phyloP scores from a whole-genome alignment of 257 asterid genomes.

The Thymus mandschuricus region DNA sequence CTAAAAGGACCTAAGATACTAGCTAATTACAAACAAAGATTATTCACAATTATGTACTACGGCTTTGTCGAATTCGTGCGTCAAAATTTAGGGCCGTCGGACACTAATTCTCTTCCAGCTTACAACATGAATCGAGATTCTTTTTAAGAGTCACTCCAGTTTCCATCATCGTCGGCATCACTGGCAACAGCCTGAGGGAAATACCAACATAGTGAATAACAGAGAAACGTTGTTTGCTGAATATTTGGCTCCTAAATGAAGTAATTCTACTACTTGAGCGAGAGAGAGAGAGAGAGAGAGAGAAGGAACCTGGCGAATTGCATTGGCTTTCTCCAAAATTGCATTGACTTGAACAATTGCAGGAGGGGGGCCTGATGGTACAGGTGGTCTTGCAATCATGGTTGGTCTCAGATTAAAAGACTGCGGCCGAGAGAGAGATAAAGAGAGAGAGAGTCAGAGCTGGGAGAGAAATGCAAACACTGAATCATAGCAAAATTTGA shows the following conservation, averaged over 20 bases:
- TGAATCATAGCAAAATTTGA: neutral
- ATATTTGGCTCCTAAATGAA: neutral
- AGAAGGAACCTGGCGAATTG: constrained; percentile 78
- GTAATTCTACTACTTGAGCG: neutral
- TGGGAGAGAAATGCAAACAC: neutral
- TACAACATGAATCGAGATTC: constrained; percentile 7
- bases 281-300: constrained; percentile 31
- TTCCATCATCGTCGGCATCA: constrained; percentile 64
- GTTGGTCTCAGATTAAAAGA: constrained; percentile 85
- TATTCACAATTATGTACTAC: constrained; percentile 46
- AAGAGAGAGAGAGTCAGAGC: constrained; percentile 23
- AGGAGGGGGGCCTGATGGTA: constrained; percentile 47
- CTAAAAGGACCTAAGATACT: constrained; percentile 27
- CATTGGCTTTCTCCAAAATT: constrained; percentile 83
- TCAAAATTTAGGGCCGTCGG: constrained; percentile 23
- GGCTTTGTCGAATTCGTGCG: constrained; percentile 8
- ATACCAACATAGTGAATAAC: constrained; percentile 13
- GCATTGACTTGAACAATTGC: constrained; percentile 74
- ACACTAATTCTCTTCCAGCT: neutral
- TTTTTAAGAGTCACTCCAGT: constrained; percentile 56
- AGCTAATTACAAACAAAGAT: constrained; percentile 20
- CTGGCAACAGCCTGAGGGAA: constrained; percentile 82
- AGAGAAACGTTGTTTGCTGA: neutral
- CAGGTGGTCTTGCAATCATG: constrained; percentile 51
- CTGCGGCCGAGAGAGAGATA: constrained; percentile 41